Base-by-base conservation (phyloP, 2,329 filamentous ascomycete species). In the Pestalotiopsis fici region DNA sequence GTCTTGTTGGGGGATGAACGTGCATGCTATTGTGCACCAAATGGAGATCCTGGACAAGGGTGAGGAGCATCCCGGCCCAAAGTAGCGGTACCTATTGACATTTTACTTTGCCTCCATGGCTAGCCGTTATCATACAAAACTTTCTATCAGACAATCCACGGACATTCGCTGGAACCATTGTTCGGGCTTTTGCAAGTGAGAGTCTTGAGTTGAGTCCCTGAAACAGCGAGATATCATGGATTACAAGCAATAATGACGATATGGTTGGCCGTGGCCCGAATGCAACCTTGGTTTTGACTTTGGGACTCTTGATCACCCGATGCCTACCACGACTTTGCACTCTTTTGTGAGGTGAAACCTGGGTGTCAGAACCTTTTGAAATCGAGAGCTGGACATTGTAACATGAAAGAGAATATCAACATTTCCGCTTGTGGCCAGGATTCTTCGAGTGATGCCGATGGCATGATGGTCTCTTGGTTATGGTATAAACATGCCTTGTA, bases 1-100 rank as follows among this genome's bases (percentile, higher is more conserved):
- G 70, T 76, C 71, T 77, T 78, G 76, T 78, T 78, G 76, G 76
- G 76, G 76, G 72, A 75, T 70, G 66, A 60, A 54, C 59, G 50
- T 47, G 65, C 57, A 68, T 64, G 65, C 64, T 31, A 55, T 57
- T 54, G 54, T 56, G 65, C 67, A 67, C 59, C 62, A 60, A 28
- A 31, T 23, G 31, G 56, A 39, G 67, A 65, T 69, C 67, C 66
- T 63, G 62, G 61, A 59, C 67, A 69, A 59, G 66, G 62, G 59
- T 15, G 66, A 59, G 62, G 59, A 11, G 13, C 31, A 43, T 23
- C 21, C 61, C 50, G 25, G 39, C 31, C 15, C 37, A 21, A 61
- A 15, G 65, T 66, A 64, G 59, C 28, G 59, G 59, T 66, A 66
- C 65, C 50, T 62, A 21, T 35, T 6, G 31, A 35, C 31, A 9